Percentiles rank a stretch among this genome's conserved stretches.
These are phyloP conservation scores for Celoporthe dispersa DNA, from an alignment of 2,329 filamentous ascomycete species.

Conservation along the genomic window DNA sequence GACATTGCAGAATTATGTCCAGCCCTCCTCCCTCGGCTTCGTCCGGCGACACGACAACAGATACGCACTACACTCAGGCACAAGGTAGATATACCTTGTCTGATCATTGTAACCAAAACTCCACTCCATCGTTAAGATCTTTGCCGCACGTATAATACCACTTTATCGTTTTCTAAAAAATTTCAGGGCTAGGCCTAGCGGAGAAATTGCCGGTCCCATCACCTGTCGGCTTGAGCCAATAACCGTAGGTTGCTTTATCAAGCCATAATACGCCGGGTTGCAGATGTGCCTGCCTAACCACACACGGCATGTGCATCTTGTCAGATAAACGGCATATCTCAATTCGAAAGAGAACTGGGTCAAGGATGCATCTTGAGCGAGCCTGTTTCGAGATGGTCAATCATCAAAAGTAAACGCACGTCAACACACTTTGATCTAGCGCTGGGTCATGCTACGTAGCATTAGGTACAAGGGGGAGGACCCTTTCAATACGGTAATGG, in stretches of 20 bases:
- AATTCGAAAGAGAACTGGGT: background rate
- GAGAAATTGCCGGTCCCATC: background rate
- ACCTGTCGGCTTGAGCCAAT: background rate
- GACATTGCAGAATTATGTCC: conserved; percentile 1
- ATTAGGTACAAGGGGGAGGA: background rate
- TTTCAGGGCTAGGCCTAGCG: background rate
- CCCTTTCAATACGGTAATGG: background rate
- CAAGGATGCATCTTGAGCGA: background rate
- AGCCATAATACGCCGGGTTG: background rate
- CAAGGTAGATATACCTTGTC: background rate
- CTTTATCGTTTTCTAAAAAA: background rate
- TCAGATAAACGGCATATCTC: background rate
- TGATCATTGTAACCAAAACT: background rate
- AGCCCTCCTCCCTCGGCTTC: background rate
- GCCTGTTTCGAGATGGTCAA: background rate
- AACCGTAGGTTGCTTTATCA: background rate
- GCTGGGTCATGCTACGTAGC: background rate
- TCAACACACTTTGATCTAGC: background rate
- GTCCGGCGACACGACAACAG: background rate
- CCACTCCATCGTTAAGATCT: background rate
- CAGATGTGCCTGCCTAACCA: background rate
- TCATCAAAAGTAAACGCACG: background rate
- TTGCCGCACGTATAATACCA: background rate
- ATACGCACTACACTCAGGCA: background rate
- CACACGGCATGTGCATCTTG: background rate